A percentile compares a stretch with the other conserved stretches of the same genome.
Evolutionary conservation across 805 yeast genomes (phyloP).

Genomic region (Spathaspora passalidarum): DNA sequence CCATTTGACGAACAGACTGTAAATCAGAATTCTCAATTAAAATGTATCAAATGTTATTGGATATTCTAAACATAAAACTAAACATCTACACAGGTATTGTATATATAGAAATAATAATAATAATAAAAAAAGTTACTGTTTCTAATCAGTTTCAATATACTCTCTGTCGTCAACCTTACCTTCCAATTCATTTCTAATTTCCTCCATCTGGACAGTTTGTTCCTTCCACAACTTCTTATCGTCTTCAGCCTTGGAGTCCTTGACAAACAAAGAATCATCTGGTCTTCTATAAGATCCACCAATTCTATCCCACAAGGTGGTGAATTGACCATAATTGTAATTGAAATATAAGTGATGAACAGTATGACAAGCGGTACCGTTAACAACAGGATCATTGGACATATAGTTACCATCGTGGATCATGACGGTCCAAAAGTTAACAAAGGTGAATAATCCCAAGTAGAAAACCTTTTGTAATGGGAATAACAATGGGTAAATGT

Average conservation of each 20-base stretch:
- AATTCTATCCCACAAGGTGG: slow-evolving; percentile 96
- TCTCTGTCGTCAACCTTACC: slow-evolving; percentile 74
- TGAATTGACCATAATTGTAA: slow-evolving; percentile 97
- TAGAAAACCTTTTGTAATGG: slow-evolving; percentile 89
- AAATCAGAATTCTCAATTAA: too few relatives aligned
- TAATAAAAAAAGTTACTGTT: too few relatives aligned
- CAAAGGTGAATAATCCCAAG: slow-evolving; percentile 79
- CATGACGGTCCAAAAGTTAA: slow-evolving; percentile 97
- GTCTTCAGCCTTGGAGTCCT: slow-evolving; percentile 52
- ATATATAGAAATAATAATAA: too few relatives aligned
- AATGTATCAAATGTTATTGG: too few relatives aligned
- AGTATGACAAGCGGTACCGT: slow-evolving; percentile 98
- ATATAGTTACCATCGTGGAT: slow-evolving; percentile 97
- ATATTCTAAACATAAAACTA: too few relatives aligned
- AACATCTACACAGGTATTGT: too few relatives aligned
- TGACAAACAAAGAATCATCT: slow-evolving; percentile 70
- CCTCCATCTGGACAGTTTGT: slow-evolving; percentile 74
- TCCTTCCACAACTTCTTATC: slow-evolving; percentile 62
- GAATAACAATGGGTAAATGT: slow-evolving; percentile 84
- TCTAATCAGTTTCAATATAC: slow-evolving; percentile 37
- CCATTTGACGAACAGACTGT: too few relatives aligned
- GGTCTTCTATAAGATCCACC: slow-evolving; percentile 94
- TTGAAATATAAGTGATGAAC: slow-evolving; percentile 95
- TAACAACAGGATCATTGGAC: slow-evolving; percentile 88
- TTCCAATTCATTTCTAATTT: slow-evolving; percentile 75